A percentile compares a stretch with the other conserved stretches of the same genome.
Evolutionary conservation across 257 asterid species (phyloP).

Genomic region (Ilex aquifolium): DNA sequence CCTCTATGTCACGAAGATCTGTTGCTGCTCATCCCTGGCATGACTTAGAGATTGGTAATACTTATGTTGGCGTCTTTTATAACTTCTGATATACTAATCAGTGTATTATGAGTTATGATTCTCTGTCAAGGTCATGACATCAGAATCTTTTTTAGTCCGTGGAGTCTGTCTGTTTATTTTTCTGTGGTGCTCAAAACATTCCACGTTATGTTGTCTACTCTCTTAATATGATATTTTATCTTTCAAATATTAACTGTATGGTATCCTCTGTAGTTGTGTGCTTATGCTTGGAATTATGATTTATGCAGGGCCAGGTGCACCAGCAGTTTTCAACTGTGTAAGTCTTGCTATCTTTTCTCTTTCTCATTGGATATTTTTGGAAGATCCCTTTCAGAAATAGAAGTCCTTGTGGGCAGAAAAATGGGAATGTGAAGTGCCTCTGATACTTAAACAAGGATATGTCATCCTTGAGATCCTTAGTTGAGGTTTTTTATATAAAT

Average conservation of each 20-base stretch:
- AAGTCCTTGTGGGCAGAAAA: neutral
- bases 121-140: neutral
- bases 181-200: neutral
- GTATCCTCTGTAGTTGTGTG: neutral
- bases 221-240: neutral
- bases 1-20: slow-evolving; percentile 64
- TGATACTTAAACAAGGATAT: too few species aligned
- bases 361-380: neutral
- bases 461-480: neutral
- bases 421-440: neutral
- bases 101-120: neutral
- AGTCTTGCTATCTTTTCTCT: slow-evolving; percentile 26
- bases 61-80: slow-evolving; percentile 1
- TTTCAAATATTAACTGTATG: neutral
- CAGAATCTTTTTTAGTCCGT: too few species aligned
- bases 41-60: slow-evolving; percentile 83
- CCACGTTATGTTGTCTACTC: neutral
- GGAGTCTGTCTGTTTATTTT: neutral
- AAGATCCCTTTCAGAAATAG: neutral
- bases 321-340: slow-evolving; percentile 74
- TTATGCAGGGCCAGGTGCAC: slow-evolving; percentile 94
- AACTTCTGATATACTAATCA: neutral
- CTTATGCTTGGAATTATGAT: neutral
- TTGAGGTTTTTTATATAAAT: too few species aligned
- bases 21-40: slow-evolving; percentile 98